Base-by-base conservation (phyloP, 2,329 filamentous ascomycete species). In the Colletotrichum ledebouriae region DNA sequence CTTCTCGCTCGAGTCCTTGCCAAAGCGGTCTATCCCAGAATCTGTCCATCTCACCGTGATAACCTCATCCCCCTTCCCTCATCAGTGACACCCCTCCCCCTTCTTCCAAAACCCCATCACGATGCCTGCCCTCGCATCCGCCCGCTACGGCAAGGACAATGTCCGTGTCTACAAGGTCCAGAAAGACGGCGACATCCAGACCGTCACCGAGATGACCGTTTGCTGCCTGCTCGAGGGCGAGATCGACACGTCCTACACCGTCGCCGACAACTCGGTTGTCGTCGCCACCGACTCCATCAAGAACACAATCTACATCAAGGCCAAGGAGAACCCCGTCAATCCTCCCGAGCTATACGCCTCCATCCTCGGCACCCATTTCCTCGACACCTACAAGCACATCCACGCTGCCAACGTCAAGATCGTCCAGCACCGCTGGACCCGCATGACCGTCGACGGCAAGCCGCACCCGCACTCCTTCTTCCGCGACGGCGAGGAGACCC, bases 221-320 rank as follows among this genome's bases (percentile, higher is more conserved):
- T 93, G 93, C 82, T 94, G 94, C 71, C 86, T 98, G 59, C 88
- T 99, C 34, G 94, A 98, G 84, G 96, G 96, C 74, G 92, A 94
- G 68, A 98, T 99, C 74, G 93, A 96, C 62, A 88, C 76, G 71
- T 97, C 93, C 72, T 99, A 97, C 86, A 99, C 95, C 70, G 81
- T 88, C 76, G 95, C 94, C 74, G 94, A 99, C 84, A 99, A 99
- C 86, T 92, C 91, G 75, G 93, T 97, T 72, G 89, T 99, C 67
- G 95, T 99, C 70, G 94, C 96, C 71, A 99, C 96, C 70, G 96
- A 99, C 82, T 95, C 94, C 29, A 97, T 98, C 84, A 99, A 99
- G 85, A 97, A 99, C 83, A 98, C 92, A 75, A 90, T 93, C 78
- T 97, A 96, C 85, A 94, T 99, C 82, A 91, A 93, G 77, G 95